Conservation (phyloP, 2,329 filamentous ascomycete species). For the Aspergillus eucalypticola region DNA sequence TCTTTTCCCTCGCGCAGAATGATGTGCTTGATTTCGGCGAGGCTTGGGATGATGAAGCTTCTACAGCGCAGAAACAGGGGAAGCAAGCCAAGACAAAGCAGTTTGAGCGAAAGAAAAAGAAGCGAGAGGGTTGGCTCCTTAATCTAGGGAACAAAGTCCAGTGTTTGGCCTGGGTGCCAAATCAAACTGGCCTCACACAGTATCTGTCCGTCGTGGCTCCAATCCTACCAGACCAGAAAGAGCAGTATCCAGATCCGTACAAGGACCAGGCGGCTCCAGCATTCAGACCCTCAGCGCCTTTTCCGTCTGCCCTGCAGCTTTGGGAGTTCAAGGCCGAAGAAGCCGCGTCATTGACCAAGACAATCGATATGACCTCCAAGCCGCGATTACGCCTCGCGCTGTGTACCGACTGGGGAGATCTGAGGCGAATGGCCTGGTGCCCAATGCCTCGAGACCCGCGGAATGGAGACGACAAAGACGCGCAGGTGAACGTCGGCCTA, state of each 20-base stretch:
- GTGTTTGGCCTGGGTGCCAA: constrained; percentile 51
- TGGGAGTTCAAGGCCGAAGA: constrained; percentile 55
- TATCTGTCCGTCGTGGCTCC: constrained; percentile 56
- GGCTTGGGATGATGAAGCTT: constrained; percentile 39
- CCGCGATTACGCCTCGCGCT: constrained; percentile 54
- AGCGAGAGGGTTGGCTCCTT: constrained; percentile 54
- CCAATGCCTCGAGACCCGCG: constrained; percentile 44
- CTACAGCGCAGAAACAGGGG: constrained; percentile 18
- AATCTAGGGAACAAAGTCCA: constrained; percentile 58
- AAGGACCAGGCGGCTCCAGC: constrained; percentile 46
- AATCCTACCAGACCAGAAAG: constrained; percentile 41
- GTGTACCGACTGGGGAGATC: constrained; percentile 59
- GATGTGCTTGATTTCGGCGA: constrained; percentile 48
- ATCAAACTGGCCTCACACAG: constrained; percentile 49
- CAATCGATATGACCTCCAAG: constrained; percentile 44
- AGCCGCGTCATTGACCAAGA: constrained; percentile 32
- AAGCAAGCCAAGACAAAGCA: constrained; percentile 8
- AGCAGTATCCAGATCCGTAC: constrained; percentile 28
- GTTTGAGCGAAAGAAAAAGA: constrained; percentile 22
- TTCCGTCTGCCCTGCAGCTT: constrained; percentile 57
- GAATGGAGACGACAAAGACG: constrained; percentile 32
- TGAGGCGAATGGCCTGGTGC: constrained; percentile 60
- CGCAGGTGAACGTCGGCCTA: constrained; percentile 48
- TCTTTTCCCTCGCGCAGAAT: constrained; percentile 45
- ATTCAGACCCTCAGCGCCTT: constrained; percentile 52